A percentile compares a stretch with the other conserved stretches of the same genome.
These are phyloP conservation scores for Ambrosiella beaveri DNA, from an alignment of 2,329 filamentous ascomycete genomes.

Conservation along the genomic window DNA sequence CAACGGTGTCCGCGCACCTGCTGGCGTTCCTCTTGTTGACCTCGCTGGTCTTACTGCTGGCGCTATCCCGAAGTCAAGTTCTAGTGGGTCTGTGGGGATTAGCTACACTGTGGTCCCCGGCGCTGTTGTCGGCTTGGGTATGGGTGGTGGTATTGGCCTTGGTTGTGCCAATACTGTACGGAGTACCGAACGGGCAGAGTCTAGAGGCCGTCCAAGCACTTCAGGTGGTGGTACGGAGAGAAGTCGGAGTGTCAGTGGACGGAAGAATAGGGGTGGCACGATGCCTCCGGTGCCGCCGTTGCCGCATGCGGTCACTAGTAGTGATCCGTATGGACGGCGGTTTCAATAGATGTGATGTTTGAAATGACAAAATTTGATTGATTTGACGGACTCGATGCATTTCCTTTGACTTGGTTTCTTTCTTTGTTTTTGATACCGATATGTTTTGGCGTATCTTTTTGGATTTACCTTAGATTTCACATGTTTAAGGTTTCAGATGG, in stretches of 20 bases:
- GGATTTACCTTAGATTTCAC: background rate
- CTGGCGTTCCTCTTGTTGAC: conserved; percentile 29
- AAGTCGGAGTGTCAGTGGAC: background rate
- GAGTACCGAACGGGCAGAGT: conserved; percentile 2
- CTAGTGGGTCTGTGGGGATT: background rate
- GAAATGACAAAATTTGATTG: background rate
- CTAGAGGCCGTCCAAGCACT: conserved; percentile 1
- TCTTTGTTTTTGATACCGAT: conserved; percentile 2
- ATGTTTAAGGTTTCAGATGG: background rate
- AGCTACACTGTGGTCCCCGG: background rate
- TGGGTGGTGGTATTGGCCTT: conserved; percentile 6
- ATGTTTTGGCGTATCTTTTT: background rate
- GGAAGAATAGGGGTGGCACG: background rate
- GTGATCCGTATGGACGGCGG: conserved; percentile 9
- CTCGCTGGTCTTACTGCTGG: conserved; percentile 20
- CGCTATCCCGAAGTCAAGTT: background rate
- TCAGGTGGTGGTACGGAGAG: background rate
- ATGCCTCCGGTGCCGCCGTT: conserved; percentile 11
- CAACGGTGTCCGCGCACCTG: conserved; percentile 25
- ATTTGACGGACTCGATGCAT: background rate
- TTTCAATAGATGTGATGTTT: conserved; percentile 5
- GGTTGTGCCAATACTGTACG: conserved; percentile 10
- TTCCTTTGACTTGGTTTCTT: background rate
- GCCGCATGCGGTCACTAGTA: conserved; percentile 9
- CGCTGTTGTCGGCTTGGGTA: background rate